These are phyloP conservation scores for Clarireedia paspali DNA, from an alignment of 2,329 filamentous ascomycete genomes.

Conservation along the genomic window DNA sequence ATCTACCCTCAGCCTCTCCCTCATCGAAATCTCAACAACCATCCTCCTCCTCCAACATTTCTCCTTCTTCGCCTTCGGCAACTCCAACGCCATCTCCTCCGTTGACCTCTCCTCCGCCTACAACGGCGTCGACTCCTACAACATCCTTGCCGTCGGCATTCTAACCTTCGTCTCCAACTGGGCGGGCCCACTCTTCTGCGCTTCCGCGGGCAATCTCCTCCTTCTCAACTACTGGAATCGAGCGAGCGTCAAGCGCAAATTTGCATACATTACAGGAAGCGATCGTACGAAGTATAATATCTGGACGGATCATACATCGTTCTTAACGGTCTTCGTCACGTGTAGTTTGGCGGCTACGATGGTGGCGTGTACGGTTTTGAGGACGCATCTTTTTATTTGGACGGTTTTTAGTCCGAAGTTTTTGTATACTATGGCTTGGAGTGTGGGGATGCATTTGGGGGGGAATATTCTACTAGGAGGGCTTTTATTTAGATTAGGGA, in stretches of 20 bases:
- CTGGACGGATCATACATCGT: conserved; percentile 43
- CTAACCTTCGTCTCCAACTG: conserved; percentile 87
- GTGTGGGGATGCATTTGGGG: conserved; percentile 68
- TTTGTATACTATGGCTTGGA: conserved; percentile 87
- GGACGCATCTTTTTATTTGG: conserved; percentile 95
- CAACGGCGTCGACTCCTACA: conserved; percentile 81
- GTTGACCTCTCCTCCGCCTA: conserved; percentile 92
- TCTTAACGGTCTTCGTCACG: conserved; percentile 65
- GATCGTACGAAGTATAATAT: conserved; percentile 1
- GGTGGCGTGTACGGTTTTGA: conserved; percentile 74
- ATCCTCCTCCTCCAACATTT: conserved; percentile 71
- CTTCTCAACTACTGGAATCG: conserved; percentile 34
- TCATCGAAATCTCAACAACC: conserved; percentile 57
- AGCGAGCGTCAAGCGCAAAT: conserved; percentile 3
- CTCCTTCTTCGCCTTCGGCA: conserved; percentile 84
- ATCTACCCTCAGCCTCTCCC: conserved; percentile 38
- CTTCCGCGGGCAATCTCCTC: conserved; percentile 54
- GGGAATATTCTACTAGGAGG: conserved; percentile 61
- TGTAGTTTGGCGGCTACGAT: conserved; percentile 66
- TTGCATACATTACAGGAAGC: too few relatives aligned
- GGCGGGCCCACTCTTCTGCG: conserved; percentile 87
- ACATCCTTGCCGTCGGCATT: conserved; percentile 68
- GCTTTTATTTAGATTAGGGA: conserved; percentile 34
- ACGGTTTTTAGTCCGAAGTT: conserved; percentile 98
- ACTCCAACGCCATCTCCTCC: conserved; percentile 92